These are phyloP conservation scores for Rutstroemia sp. DNA, from an alignment of 2,329 filamentous ascomycete species.

Conservation along the genomic window DNA sequence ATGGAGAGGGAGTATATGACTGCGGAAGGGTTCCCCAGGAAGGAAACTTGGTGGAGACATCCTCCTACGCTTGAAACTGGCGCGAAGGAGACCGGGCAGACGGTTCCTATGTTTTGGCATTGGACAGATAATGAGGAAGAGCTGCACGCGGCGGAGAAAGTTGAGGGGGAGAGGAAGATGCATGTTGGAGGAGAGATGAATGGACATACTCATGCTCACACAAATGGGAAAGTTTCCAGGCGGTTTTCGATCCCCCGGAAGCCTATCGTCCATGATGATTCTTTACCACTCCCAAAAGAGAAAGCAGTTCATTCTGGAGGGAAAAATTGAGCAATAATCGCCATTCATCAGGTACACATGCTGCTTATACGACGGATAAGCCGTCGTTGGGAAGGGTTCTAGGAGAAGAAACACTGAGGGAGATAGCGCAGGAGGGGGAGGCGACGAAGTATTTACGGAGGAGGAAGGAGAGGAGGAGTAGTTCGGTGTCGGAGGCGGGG, in stretches of 20 bases:
- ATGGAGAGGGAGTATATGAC: constrained; percentile 22
- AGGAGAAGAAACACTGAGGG: neutral
- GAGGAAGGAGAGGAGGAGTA: constrained; percentile 1
- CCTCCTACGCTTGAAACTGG: constrained; percentile 20
- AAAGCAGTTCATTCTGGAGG: neutral
- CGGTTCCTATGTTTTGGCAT: constrained; percentile 14
- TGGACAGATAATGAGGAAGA: neutral
- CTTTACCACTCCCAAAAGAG: neutral
- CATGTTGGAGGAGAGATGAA: neutral
- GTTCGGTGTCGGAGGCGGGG: neutral
- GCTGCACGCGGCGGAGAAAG: neutral
- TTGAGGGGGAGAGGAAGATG: neutral
- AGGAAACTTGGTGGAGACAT: constrained; percentile 26
- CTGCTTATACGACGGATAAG: neutral
- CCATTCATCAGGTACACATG: neutral
- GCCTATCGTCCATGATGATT: no score
- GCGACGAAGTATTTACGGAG: constrained; percentile 5
- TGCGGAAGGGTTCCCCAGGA: constrained; percentile 18
- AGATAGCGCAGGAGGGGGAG: neutral
- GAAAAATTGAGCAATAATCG: neutral
- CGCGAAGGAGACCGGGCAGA: constrained; percentile 6
- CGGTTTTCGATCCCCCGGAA: neutral
- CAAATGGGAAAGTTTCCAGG: neutral
- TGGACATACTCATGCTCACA: neutral
- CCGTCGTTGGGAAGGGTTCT: neutral